Base-by-base conservation (phyloP, 306 rosid genomes). In the Rosa chinensis region DNA sequence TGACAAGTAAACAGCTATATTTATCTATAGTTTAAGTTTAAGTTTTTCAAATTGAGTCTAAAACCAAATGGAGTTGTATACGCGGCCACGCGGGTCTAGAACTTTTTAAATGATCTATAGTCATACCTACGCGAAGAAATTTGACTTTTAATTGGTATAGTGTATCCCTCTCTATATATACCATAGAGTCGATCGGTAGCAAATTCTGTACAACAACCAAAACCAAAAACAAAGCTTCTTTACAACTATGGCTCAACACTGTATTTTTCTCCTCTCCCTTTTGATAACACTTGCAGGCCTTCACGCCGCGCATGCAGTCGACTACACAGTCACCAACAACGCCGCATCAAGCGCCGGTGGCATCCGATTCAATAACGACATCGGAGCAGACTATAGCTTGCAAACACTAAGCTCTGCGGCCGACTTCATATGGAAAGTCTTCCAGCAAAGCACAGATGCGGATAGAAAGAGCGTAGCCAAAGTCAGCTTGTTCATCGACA, bases 341-440 rank as follows among this genome's bases (percentile, higher is more conserved):
- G 81, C 84, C 5, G 75, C 12, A 35, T 44, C 66, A 8, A 81
- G 84, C 56, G 40, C 79, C 0, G 84, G 87, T 2, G 82, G 72
- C 5, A 58, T 35, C 66, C 82, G 88, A 1, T 84, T 86, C 66
- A 67, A 82, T 68, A 74, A 71, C 9, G 83, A 88, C 2, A 71
- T 88, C 25, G 88, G 85, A 5, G 50, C 63, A 39, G 52, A 48
- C 25, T 79, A 52, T 71, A 78, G 81, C 68, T 14, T 8, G 11
- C 73, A 66, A 37, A 81, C 89, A 28, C 73, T 86, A 6, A 64
- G 42, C 50, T 7, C 66, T 1, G 81, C 87, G 69, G 70, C 88
- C 2, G 71, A 82, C 10, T 84, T 86, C 82, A 82, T 80, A 8
- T 80, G 85, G 84, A 10, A 45, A 10, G 50, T 28, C 14, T 85